These are phyloP conservation scores for Sechiopsis laciniata DNA, from an alignment of 306 rosid species.

Conservation along the genomic window DNA sequence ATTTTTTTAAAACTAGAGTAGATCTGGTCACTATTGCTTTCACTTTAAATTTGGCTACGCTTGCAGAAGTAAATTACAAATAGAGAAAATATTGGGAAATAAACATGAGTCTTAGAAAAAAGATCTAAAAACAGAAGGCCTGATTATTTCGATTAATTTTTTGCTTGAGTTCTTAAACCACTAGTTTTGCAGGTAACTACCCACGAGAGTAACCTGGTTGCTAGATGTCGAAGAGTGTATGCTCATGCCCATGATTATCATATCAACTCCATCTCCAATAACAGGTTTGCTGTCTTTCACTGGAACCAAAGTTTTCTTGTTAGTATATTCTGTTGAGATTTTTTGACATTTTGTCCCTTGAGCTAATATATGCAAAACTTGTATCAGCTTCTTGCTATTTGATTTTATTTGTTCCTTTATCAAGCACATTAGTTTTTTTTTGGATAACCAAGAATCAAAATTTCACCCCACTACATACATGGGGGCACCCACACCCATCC, in stretches of 20 bases:
- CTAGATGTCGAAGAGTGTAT: slow-evolving; percentile 95
- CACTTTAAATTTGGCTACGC: neutral
- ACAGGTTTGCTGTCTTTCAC: slow-evolving; percentile 54
- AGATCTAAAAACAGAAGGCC: neutral
- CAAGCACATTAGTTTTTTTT: neutral
- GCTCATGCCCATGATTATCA: slow-evolving; percentile 99
- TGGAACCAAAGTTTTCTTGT: neutral
- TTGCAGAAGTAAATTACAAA: neutral
- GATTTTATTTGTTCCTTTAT: neutral
- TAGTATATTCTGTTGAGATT: neutral
- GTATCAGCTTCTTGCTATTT: neutral
- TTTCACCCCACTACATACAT: no score
- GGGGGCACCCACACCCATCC: no score
- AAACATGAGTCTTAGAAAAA: neutral
- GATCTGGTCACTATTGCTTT: neutral
- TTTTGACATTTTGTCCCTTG: neutral
- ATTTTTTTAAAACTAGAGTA: neutral
- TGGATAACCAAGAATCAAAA: no score
- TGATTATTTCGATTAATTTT: slow-evolving; percentile 14
- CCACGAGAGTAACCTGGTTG: slow-evolving; percentile 73
- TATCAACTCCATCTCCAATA: slow-evolving; percentile 92
- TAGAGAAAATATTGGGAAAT: neutral
- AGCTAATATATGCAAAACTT: neutral
- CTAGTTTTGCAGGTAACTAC: slow-evolving; percentile 63
- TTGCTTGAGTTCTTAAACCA: slow-evolving; percentile 12